Evolutionary conservation across 805 yeast species (phyloP).

Genomic region (Cephaloascus fragrans): DNA sequence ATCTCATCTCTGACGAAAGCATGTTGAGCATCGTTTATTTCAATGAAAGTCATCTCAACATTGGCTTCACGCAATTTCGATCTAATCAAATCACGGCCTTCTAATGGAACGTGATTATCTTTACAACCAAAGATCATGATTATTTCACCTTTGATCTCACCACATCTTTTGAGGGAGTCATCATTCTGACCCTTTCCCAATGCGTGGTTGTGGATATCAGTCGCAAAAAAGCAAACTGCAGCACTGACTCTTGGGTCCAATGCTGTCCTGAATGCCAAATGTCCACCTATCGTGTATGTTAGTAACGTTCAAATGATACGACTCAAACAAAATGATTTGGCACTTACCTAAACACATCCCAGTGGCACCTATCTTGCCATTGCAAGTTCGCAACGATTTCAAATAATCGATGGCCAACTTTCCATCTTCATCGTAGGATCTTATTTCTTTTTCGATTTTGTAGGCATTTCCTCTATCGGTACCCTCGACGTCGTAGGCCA

Average conservation of each 20-base stretch:
- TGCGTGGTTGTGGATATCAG: conserved; percentile 65
- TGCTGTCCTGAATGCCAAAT: conserved; percentile 62
- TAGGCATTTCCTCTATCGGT: conserved; percentile 66
- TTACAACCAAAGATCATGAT: conserved; percentile 68
- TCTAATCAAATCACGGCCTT: conserved; percentile 67
- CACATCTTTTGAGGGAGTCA: conserved; percentile 51
- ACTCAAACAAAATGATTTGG: conserved; percentile 6
- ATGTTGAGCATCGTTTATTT: conserved; percentile 72
- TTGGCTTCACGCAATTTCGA: conserved; percentile 44
- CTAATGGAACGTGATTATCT: conserved; percentile 74
- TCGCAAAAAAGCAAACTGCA: conserved; percentile 68
- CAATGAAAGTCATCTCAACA: conserved; percentile 63
- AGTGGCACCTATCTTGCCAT: conserved; percentile 69
- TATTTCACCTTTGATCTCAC: conserved; percentile 49
- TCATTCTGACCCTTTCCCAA: conserved; percentile 57
- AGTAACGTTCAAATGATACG: neutral
- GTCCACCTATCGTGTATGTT: conserved; percentile 49
- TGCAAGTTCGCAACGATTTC: conserved; percentile 46
- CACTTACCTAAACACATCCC: conserved; percentile 59
- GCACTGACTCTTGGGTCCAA: conserved; percentile 57
- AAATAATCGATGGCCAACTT: conserved; percentile 55
- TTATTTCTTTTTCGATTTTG: conserved; percentile 57
- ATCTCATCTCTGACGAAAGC: conserved; percentile 74
- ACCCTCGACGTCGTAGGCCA: conserved; percentile 62
- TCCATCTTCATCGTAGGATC: conserved; percentile 71